Evolutionary conservation across 495 filamentous ascomycete genomes (phyloP).

Genomic region (Immersiella caudata): DNA sequence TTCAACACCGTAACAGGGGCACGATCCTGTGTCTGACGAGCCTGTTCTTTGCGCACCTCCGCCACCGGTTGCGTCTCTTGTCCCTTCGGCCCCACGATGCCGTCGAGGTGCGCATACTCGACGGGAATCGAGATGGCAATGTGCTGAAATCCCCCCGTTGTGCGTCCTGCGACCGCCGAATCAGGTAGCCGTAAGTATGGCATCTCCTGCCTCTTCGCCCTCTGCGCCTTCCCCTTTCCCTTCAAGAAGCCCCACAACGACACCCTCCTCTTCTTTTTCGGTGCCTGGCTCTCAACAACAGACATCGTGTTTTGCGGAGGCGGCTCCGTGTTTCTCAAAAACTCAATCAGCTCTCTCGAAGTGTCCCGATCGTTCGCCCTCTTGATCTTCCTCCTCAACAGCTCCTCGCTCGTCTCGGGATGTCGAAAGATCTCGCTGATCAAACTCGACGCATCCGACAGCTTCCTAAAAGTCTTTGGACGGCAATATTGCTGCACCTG

Average conservation of each 20-base stretch:
- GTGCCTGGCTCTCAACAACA: slow-evolving; percentile 24
- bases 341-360: slow-evolving; percentile 41
- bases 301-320: slow-evolving; percentile 45
- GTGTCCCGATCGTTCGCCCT: slow-evolving; percentile 28
- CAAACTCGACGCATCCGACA: slow-evolving; percentile 28
- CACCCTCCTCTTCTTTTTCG: slow-evolving; percentile 22
- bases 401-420: slow-evolving; percentile 29
- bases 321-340: slow-evolving; percentile 47
- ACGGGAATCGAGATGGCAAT: slow-evolving; percentile 58
- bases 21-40: background rate
- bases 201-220: slow-evolving; percentile 9
- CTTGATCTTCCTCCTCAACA: slow-evolving; percentile 26
- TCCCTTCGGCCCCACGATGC: slow-evolving; percentile 4
- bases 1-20: slow-evolving; percentile 25
- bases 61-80: background rate
- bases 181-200: slow-evolving; percentile 47
- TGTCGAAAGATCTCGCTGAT: slow-evolving; percentile 33
- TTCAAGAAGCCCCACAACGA: slow-evolving; percentile 2
- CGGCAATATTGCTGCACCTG: slow-evolving; percentile 20
- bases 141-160: slow-evolving; percentile 46
- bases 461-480: slow-evolving; percentile 27
- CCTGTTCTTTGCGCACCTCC: background rate
- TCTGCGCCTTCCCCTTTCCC: slow-evolving; percentile 14
- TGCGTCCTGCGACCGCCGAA: slow-evolving; percentile 47
- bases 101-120: slow-evolving; percentile 33